Conservation (phyloP, 2,329 filamentous ascomycete species). For the Mollisia scopiformis region DNA sequence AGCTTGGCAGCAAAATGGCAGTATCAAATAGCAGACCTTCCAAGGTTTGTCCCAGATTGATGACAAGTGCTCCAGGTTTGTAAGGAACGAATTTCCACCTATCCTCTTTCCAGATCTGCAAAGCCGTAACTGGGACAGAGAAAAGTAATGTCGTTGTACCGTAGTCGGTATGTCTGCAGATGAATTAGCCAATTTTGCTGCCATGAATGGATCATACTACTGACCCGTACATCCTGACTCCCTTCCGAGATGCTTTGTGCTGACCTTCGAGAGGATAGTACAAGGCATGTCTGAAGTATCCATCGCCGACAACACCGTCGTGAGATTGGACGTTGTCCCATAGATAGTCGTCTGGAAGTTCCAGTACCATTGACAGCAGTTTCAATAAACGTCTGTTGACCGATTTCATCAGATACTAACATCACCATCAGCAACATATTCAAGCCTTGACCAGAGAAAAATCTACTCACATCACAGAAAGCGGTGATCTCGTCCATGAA, state of each 20-base stretch:
- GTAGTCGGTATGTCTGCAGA: slow-evolving; percentile 49
- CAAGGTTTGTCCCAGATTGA: slow-evolving; percentile 49
- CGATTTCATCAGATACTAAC: slow-evolving; percentile 48
- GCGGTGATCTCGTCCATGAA: slow-evolving; percentile 53
- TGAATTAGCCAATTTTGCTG: background rate
- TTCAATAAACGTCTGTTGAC: slow-evolving; percentile 47
- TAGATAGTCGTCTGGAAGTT: slow-evolving; percentile 47
- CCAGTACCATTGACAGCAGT: slow-evolving; percentile 47
- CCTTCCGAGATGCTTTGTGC: slow-evolving; percentile 38
- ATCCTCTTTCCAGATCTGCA: slow-evolving; percentile 49
- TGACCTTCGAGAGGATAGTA: slow-evolving; percentile 42
- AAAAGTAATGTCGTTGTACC: slow-evolving; percentile 50
- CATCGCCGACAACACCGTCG: slow-evolving; percentile 45
- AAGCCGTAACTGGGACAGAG: slow-evolving; percentile 48
- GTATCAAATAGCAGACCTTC: slow-evolving; percentile 12
- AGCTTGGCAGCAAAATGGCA: background rate
- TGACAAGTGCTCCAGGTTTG: slow-evolving; percentile 47
- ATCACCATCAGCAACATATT: background rate
- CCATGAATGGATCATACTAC: background rate
- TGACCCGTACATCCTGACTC: slow-evolving; percentile 44
- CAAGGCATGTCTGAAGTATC: slow-evolving; percentile 50
- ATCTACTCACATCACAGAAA: slow-evolving; percentile 39
- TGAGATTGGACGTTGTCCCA: slow-evolving; percentile 49
- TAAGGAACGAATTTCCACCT: slow-evolving; percentile 50
- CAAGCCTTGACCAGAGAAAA: no score